Evolutionary conservation across 1,284 basidiomycete species (phyloP).

Genomic region (Cutaneotrichosporon dermatis): DNA sequence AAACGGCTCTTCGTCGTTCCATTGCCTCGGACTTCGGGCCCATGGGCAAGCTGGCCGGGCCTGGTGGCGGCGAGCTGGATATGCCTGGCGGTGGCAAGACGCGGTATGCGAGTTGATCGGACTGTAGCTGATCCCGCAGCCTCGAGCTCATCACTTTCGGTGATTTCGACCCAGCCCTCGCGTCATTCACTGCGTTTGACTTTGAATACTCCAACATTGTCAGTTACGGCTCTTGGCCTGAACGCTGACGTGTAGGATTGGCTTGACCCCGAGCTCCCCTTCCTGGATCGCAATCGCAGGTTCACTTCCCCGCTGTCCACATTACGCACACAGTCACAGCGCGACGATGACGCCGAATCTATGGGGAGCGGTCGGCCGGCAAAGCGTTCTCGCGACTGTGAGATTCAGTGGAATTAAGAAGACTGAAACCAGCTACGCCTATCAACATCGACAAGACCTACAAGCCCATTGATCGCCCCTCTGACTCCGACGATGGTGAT

Average conservation of each 20-base stretch:
- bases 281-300: conserved; percentile 15
- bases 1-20: conserved; percentile 27
- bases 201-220: conserved; percentile 30
- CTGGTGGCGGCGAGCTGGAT: conserved; percentile 25
- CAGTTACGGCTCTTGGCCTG: conserved; percentile 4
- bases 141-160: conserved; percentile 39
- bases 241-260: conserved; percentile 31
- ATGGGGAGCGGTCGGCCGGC: too few relatives aligned
- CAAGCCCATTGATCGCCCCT: neutral
- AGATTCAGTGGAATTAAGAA: neutral
- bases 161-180: conserved; percentile 15
- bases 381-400: neutral
- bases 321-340: neutral
- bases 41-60: neutral
- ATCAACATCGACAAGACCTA: neutral
- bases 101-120: conserved; percentile 22
- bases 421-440: neutral
- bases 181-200: conserved; percentile 20
- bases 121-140: conserved; percentile 18
- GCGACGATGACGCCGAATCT: neutral
- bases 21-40: conserved; percentile 21
- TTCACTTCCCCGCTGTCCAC: neutral
- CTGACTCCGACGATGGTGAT: too few relatives aligned
- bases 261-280: conserved; percentile 27
- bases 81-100: conserved; percentile 33